Base-by-base conservation (phyloP, 108 stramenopile genomes). In the Cafeteria roenbergensis region DNA sequence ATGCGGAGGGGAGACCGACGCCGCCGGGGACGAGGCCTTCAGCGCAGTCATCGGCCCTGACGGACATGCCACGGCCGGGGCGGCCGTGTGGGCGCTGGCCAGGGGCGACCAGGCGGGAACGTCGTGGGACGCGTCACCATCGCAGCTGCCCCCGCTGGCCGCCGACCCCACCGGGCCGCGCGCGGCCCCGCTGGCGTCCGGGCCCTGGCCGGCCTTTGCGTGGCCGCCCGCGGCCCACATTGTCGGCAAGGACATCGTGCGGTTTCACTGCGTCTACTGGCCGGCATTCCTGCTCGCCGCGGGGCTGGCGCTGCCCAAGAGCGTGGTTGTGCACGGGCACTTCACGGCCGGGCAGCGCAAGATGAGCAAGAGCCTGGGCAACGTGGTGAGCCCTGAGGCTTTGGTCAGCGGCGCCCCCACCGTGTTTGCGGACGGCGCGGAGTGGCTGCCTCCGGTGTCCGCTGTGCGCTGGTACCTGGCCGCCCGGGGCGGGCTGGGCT, bases 221-320 rank as follows among this genome's bases (percentile, higher is more conserved):
- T 93, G 93, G 91, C 90, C 90, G 8, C 87, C 87, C 0, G 73
- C 81, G 0, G 65, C 90, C 30, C 96, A 97, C 67, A 82, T 97
- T 30, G 88, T 97, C 37, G 96, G 96, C 32, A 97, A 97, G 80
- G 96, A 97, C 78, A 97, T 97, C 73, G 73, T 95, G 38, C 75
- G 92, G 33, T 97, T 97, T 71, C 96, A 97, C 77, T 78, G 91
- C 33, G 90, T 97, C 2, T 94, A 93, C 75, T 97, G 96, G 96
- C 96, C 96, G 8, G 93, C 93, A 33, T 83, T 94, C 34, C 78
- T 96, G n/a, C 83, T 94, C 85, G 89, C 91, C 27, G 93, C 91
- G 24, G 92, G 80, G 29, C 64, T 97, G n/a, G 88, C 90, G 21
- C 68, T 87, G 28, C 96, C 96, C 4, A 84, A 82, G 66, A 69